Evolutionary conservation across 73 alveolate genomes (phyloP).

Genomic region (Tetrahymena malaccensis): DNA sequence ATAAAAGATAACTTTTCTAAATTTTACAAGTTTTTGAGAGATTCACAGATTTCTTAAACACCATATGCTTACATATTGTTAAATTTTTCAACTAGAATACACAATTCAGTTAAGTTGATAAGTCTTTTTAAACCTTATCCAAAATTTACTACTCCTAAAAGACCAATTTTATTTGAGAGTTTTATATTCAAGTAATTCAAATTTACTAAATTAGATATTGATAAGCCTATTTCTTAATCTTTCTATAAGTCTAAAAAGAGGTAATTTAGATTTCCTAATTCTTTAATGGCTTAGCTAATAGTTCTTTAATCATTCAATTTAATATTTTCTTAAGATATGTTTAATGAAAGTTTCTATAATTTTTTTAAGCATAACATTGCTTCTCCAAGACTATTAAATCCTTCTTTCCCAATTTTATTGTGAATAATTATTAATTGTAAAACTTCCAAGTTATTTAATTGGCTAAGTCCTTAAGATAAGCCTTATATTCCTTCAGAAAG

Average conservation of each 20-base stretch:
- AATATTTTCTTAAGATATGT: background rate
- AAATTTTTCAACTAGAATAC: background rate
- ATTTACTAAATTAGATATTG: background rate
- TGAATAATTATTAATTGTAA: background rate
- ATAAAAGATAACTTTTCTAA: background rate
- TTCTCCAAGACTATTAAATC: background rate
- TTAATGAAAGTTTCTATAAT: background rate
- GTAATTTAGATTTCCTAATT: background rate
- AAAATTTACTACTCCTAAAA: background rate
- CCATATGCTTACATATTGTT: background rate
- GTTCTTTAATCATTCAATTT: background rate
- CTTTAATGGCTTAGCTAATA: background rate
- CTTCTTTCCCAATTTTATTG: background rate
- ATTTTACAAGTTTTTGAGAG: background rate
- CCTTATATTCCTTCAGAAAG: background rate
- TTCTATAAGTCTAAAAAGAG: background rate
- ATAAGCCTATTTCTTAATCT: background rate
- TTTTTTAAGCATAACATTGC: background rate
- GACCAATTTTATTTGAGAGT: background rate
- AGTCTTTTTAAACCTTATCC: background rate
- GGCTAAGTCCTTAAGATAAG: background rate
- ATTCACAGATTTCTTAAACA: background rate
- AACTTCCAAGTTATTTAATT: background rate
- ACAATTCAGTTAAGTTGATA: background rate
- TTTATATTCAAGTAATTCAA: background rate